phyloP scores from a whole-genome alignment of 768 basidiomycete species.

The Lactifluus rugatus region DNA sequence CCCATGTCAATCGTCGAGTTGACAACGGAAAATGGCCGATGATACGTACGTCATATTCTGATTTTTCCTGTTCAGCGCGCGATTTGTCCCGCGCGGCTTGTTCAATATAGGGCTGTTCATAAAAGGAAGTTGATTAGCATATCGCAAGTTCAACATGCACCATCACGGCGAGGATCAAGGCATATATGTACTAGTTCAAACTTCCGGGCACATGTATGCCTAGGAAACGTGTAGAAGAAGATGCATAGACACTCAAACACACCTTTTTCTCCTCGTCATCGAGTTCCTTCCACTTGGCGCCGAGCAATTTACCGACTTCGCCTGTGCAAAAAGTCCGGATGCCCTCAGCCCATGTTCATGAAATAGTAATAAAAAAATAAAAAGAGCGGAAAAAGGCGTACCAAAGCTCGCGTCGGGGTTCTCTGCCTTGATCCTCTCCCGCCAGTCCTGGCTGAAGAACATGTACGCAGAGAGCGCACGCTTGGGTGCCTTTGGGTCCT shows the following conservation, averaged over 20 bases:
- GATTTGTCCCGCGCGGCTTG: constrained; percentile 81
- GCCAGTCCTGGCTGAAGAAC: constrained; percentile 97
- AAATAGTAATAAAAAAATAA: constrained; percentile 5
- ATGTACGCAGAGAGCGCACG: constrained; percentile 94
- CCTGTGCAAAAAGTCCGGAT: constrained; percentile 34
- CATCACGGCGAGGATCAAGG: not conserved
- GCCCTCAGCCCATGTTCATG: constrained; percentile 12
- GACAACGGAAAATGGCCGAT: not conserved
- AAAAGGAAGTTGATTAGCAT: not conserved
- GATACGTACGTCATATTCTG: constrained; percentile 33
- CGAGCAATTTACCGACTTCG: constrained; percentile 90
- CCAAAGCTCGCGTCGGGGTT: constrained; percentile 94
- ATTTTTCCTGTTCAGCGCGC: constrained; percentile 77
- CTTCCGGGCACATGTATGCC: constrained; percentile 2
- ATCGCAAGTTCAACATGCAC: not conserved
- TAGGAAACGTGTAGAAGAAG: not conserved
- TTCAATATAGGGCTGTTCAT: constrained; percentile 70
- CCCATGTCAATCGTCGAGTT: not conserved
- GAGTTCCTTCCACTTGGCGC: constrained; percentile 95
- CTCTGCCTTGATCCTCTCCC: constrained; percentile 90
- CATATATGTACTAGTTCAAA: too few relatives aligned
- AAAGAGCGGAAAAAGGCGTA: constrained; percentile 32
- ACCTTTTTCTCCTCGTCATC: constrained; percentile 89
- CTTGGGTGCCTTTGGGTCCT: constrained; percentile 82
- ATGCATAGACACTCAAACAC: constrained; percentile 8